Conservation (phyloP, 352 stramenopile species). For the Phytopythium vexans region DNA sequence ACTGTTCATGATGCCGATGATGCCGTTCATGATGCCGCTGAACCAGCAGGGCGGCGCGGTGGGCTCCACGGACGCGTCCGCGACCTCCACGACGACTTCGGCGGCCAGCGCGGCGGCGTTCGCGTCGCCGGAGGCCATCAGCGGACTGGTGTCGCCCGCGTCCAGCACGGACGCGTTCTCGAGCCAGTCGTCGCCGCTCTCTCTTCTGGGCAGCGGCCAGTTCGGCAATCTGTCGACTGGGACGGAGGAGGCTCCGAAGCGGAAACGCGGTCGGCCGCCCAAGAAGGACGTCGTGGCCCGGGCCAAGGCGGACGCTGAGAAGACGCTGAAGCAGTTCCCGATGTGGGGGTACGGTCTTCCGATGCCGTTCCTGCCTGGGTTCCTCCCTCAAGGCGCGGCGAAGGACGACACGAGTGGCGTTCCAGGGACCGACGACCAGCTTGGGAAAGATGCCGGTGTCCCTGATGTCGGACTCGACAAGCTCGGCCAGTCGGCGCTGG, state of each 20-base stretch:
- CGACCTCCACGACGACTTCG: neutral
- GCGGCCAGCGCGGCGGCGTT: neutral
- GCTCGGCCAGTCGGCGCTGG: conserved; percentile 11
- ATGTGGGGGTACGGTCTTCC: conserved; percentile 61
- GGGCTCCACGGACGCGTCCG: conserved; percentile 1
- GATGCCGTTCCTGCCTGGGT: conserved; percentile 46
- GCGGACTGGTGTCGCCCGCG: conserved; percentile 5
- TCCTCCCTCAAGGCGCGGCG: conserved; percentile 28
- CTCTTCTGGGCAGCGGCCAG: conserved; percentile 22
- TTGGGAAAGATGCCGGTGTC: conserved; percentile 23
- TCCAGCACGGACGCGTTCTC: conserved; percentile 12
- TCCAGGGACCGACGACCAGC: conserved; percentile 15
- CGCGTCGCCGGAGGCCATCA: neutral
- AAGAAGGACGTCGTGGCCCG: conserved; percentile 63
- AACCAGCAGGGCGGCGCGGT: conserved; percentile 28
- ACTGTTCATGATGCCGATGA: conserved; percentile 79
- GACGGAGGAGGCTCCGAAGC: conserved; percentile 57
- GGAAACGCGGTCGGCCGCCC: conserved; percentile 60
- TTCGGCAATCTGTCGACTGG: conserved; percentile 22
- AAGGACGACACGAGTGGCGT: conserved; percentile 22
- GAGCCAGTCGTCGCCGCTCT: conserved; percentile 18
- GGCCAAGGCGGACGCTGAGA: conserved; percentile 45
- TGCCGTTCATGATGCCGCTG: conserved; percentile 66
- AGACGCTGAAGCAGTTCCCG: conserved; percentile 60
- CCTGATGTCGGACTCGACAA: conserved; percentile 11